Conservation (phyloP, 1,284 basidiomycete genomes). For the Leccinum huronense region DNA sequence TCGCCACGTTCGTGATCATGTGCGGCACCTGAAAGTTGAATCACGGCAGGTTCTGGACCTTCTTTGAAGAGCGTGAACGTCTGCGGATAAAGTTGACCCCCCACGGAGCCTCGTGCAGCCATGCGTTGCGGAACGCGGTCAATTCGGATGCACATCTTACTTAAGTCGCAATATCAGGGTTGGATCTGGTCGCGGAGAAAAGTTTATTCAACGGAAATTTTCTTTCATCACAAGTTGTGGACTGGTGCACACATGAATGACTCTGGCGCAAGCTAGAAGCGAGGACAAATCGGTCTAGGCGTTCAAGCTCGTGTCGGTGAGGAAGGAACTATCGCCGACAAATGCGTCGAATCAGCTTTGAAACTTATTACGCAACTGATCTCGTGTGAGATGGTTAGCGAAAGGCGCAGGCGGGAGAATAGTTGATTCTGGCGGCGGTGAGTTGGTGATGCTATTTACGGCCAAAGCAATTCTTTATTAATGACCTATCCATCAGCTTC, state of each 20-base stretch:
- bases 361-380: too few relatives aligned
- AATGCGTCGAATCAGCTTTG: too few relatives aligned
- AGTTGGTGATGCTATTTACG: too few relatives aligned
- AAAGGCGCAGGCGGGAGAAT: too few relatives aligned
- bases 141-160: constrained; percentile 62
- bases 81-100: neutral
- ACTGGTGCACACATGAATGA: constrained; percentile 56
- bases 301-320: constrained; percentile 95
- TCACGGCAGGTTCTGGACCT: neutral
- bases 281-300: constrained; percentile 73
- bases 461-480: neutral
- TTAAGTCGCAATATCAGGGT: constrained; percentile 48
- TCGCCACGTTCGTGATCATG: neutral
- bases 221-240: constrained; percentile 93
- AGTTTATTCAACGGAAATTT: constrained; percentile 96
- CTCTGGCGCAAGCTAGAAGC: neutral
- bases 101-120: constrained; percentile 70
- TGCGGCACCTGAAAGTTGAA: neutral
- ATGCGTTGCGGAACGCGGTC: constrained; percentile 78
- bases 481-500: neutral
- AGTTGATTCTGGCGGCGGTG: neutral
- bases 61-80: neutral
- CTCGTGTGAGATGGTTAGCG: too few relatives aligned
- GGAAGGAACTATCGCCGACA: too few relatives aligned
- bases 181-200: constrained; percentile 82